These are phyloP conservation scores for Tuctoria greenei DNA, from an alignment of 176 grass and related monocot genomes.

Conservation along the genomic window DNA sequence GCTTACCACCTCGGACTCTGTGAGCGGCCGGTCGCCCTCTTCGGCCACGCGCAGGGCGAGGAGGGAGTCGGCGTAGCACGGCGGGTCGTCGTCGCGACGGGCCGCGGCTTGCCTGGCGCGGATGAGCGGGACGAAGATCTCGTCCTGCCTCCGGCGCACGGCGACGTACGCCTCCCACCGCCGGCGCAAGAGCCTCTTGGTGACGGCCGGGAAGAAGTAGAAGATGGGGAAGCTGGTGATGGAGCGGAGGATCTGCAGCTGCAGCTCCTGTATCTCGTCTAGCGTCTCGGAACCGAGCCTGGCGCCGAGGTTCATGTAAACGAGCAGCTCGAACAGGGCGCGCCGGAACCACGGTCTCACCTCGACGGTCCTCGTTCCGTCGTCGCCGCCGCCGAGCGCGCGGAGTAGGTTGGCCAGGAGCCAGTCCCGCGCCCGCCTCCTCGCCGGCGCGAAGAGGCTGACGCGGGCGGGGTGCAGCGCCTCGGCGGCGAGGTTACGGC, in stretches of 20 bases:
- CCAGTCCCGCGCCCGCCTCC: slow-evolving; percentile 17
- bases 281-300: slow-evolving; percentile 22
- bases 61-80: slow-evolving; percentile 52
- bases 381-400: background rate
- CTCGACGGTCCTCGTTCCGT: slow-evolving; percentile 28
- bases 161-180: slow-evolving; percentile 28
- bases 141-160: slow-evolving; percentile 31
- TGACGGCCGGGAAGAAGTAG: slow-evolving; percentile 48
- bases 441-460: slow-evolving; percentile 22
- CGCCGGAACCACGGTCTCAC: slow-evolving; percentile 36
- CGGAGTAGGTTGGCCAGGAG: slow-evolving; percentile 35
- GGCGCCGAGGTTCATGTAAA: slow-evolving; percentile 58
- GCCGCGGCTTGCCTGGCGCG: background rate
- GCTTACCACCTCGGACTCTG: slow-evolving; percentile 33
- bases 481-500: slow-evolving; percentile 50
- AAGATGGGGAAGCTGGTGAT: slow-evolving; percentile 40
- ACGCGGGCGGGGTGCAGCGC: slow-evolving; percentile 31
- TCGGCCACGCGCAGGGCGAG: slow-evolving; percentile 24
- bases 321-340: slow-evolving; percentile 48
- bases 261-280: slow-evolving; percentile 40
- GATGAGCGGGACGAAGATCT: slow-evolving; percentile 43
- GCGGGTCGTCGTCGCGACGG: background rate
- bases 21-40: slow-evolving; percentile 40
- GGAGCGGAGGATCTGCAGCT: slow-evolving; percentile 7
- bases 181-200: slow-evolving; percentile 45